A percentile compares a stretch with the other conserved stretches of the same genome.
Evolutionary conservation across 192 early-diverging fungal genomes (phyloP).

Genomic region (Umbelopsis ramanniana): DNA sequence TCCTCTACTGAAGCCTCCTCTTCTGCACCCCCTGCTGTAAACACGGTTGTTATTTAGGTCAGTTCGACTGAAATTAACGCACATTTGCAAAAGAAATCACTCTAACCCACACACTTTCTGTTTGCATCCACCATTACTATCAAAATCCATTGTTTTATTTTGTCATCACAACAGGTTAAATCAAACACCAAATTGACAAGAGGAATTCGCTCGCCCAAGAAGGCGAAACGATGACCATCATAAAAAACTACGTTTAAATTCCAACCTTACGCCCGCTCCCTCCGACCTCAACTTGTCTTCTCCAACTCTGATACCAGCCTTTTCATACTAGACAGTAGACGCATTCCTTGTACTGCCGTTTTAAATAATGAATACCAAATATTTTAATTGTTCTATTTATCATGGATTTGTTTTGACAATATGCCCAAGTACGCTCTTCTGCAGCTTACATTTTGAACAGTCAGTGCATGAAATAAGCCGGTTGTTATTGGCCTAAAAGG

Average conservation of each 20-base stretch:
- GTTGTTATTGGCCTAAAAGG: no score
- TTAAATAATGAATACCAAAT: not conserved
- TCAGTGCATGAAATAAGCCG: no score
- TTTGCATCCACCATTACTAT: no score
- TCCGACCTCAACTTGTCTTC: not conserved
- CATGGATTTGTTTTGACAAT: no score
- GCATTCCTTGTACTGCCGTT: not conserved
- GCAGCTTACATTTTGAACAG: no score
- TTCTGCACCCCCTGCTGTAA: not conserved
- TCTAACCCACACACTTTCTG: not conserved
- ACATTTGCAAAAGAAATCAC: not conserved
- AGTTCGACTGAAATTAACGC: not conserved
- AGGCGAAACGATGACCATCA: not conserved
- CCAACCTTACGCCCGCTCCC: not conserved
- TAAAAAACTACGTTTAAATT: not conserved
- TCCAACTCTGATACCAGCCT: not conserved
- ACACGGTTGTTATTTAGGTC: not conserved
- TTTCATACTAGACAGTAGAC: constrained; percentile 1
- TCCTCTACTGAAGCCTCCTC: no score
- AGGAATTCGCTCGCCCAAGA: not conserved
- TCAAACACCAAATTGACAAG: not conserved
- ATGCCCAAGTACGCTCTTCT: no score
- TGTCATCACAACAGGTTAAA: not conserved
- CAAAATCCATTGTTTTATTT: not conserved
- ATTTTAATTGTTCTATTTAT: not conserved